Evolutionary conservation across 495 filamentous ascomycete genomes (phyloP).

Genomic region (Hypoxylon rickii): DNA sequence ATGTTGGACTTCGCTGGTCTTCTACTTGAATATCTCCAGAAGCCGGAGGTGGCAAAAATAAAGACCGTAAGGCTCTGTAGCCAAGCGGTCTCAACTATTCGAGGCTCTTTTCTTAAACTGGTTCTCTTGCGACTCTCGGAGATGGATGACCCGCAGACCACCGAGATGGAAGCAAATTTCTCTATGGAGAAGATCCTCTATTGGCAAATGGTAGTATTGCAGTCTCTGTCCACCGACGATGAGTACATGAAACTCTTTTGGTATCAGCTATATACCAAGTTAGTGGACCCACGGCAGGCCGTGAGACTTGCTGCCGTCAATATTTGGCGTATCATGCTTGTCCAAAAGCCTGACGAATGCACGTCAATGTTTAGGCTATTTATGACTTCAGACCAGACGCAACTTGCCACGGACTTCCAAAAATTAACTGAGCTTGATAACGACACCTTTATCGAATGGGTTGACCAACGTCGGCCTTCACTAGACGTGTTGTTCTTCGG

Average conservation of each 20-base stretch:
- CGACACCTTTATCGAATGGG: conserved; percentile 81
- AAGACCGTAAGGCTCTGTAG: conserved; percentile 90
- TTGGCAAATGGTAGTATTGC: conserved; percentile 92
- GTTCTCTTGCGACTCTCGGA: conserved; percentile 82
- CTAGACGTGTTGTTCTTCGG: conserved; percentile 81
- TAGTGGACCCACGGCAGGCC: conserved; percentile 64
- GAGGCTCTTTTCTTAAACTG: conserved; percentile 73
- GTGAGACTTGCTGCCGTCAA: conserved; percentile 80
- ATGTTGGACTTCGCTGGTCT: conserved; percentile 87
- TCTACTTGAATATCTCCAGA: conserved; percentile 84
- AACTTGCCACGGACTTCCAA: conserved; percentile 77
- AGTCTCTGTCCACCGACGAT: conserved; percentile 71
- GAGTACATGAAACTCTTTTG: conserved; percentile 81
- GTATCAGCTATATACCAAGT: conserved; percentile 84
- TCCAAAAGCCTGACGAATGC: conserved; percentile 90
- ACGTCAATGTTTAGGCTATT: conserved; percentile 70
- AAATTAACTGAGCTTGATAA: conserved; percentile 87
- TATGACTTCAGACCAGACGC: conserved; percentile 67
- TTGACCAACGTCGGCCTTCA: conserved; percentile 80
- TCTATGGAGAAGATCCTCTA: conserved; percentile 86
- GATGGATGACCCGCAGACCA: conserved; percentile 64
- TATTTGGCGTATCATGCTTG: conserved; percentile 86
- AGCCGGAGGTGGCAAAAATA: conserved; percentile 74
- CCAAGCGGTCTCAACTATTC: conserved; percentile 74
- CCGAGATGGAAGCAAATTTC: conserved; percentile 60